Evolutionary conservation across 73 alveolate species (phyloP).

Genomic region (Halteria grandinella): DNA sequence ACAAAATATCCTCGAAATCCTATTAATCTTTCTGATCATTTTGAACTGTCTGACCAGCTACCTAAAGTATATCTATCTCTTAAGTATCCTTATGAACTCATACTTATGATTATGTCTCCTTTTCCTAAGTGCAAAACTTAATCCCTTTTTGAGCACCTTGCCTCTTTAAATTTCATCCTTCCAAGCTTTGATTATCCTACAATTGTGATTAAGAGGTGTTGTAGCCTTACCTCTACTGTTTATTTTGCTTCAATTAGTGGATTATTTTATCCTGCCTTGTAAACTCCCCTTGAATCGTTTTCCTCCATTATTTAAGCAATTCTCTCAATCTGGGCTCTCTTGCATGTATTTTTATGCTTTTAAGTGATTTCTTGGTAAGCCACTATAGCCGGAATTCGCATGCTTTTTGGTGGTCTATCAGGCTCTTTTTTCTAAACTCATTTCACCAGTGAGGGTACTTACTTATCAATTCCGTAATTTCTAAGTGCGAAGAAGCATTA

Average conservation of each 20-base stretch:
- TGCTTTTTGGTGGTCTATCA: slow-evolving; percentile 24
- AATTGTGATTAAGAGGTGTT: background rate
- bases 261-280: background rate
- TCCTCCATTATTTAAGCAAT: background rate
- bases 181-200: slow-evolving; percentile 8
- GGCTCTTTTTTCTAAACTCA: slow-evolving; percentile 19
- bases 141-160: background rate
- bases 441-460: too few species aligned
- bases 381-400: slow-evolving; percentile 6
- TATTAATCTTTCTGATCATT: background rate
- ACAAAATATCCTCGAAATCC: background rate
- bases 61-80: background rate
- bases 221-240: background rate
- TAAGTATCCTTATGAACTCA: background rate
- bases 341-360: background rate
- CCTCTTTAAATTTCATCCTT: background rate
- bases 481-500: too few species aligned
- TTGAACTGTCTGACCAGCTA: background rate
- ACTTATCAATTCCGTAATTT: too few species aligned
- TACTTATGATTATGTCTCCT: background rate
- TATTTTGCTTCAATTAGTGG: background rate
- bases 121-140: background rate
- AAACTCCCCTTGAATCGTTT: background rate
- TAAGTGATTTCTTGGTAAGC: background rate
- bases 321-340: background rate